Evolutionary conservation across 2,329 filamentous ascomycete species (phyloP), one percentile per base, ranked within the genome.

Genomic region (Raffaelea albimanens): DNA sequence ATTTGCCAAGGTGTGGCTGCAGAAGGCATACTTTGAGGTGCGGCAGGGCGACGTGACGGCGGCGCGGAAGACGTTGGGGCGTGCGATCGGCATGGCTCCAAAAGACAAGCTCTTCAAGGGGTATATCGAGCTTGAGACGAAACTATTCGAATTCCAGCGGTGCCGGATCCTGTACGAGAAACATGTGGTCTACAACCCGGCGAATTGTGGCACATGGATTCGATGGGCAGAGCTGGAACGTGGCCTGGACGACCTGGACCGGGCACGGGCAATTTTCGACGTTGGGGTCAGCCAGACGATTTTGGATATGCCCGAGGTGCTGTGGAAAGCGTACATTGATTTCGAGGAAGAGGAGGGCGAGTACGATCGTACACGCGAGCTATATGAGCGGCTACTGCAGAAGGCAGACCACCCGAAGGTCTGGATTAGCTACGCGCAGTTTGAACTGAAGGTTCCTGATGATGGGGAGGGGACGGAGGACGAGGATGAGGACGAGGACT

Each of bases 391-490:
- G 8, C 75, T 98, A 13, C 76, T 98, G 40, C 75, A 87, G 59
- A 96, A 94, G 80, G 95, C 93, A n/a, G 84, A 93, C 60, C 93
- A 98, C 61, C 89, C 96, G 72, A 98, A 97, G 73, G 93, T 98
- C 51, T 98, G 93, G 93, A 95, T 93, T 65, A 91, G 87, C 64
- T 98, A 91, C 67, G 93, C 93, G n/a, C 87, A 94, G 64, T 97
- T 98, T 61, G 93, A 98, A 67, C 87, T 97, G 70, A 91, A 93
- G 63, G 82, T 95, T 0, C 88, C 89, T 40, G 89, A 95, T 49
- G 77, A 80, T 45, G 78, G 80, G 38, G 76, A 67, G 19, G 64
- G 67, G n/a, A n/a, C 25, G 13, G 25, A 13, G 25, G 13, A 29
- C 13, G 63, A 63, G 2, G 67, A 50, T 14, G 57, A 79, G 43